Base-by-base conservation (phyloP, 176 grass and related monocot species). In the Aegilops sharonensis region DNA sequence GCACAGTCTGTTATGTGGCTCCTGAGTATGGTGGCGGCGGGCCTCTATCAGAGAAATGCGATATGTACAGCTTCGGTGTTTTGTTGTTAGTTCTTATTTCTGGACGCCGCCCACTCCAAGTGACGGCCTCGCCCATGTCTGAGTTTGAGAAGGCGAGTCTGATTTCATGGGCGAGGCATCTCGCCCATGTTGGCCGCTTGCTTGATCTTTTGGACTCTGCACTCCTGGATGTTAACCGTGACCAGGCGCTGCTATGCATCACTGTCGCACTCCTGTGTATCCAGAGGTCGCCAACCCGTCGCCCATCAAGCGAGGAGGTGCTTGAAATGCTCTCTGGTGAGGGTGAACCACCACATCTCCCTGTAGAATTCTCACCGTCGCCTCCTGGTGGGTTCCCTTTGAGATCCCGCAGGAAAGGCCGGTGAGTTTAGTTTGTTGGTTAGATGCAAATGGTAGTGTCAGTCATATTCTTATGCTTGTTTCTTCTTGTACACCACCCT, bases 31-130 rank as follows among this genome's bases (percentile, higher is more conserved):
- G 92, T 42, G 90, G 94, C 0, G 94, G 97, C 10, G 94, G 92
- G 21, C 90, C 89, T 43, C 87, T 96, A 78, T 99, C 94, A 31
- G 97, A 96, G 68, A 99, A 99, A 81, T 99, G 97, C 47, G 97
- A 99, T 80, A 95, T 99, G 68, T 99, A 99, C 67, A 99, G 97
- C 62, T 99, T 92, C 14, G 97, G 97, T 56, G 94, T 99, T 31
- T 61, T 99, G 68, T 61, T 99, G 34, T 71, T 96, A 75, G 97
- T 99, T 85, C 89, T 96, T 45, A 90, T 99, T 54, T 96, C 97
- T 64, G 97, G 97, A 52, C 89, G 97, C 60, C 89, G 97, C 62
- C 97, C 97, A 0, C 89, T 99, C 31, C 94, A 99, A 81, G 89
- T 99, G 83, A 89, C 91, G 11, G 89, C 94, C 18, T 96, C 92